Evolutionary conservation across 2,329 filamentous ascomycete species (phyloP), one percentile per base, ranked within the genome.

Genomic region (Neonectria coccinea): DNA sequence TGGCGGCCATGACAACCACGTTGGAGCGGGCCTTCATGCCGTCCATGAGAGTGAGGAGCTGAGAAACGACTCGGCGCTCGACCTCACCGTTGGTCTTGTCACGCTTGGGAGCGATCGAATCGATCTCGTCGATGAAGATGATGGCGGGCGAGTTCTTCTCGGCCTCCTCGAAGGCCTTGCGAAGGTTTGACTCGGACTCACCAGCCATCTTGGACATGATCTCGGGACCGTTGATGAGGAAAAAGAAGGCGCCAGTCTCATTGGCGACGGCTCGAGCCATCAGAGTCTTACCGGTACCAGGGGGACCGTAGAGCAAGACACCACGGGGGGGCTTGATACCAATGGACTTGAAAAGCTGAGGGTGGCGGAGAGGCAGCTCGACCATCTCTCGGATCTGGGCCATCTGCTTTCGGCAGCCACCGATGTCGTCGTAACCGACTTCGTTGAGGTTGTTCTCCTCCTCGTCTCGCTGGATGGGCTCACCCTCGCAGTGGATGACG

Each of bases 201-300:
- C 96, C 96, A 65, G 96, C 96, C 96, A 98, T 98, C 89, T 98
- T 98, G 64, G 95, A 97, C 96, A 99, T 98, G 85, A 99, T 98
- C 81, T 98, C 96, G 56, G 96, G 96, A 70, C 96, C 95, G 83
- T 98, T 98, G 88, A 99, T 98, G 69, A 98, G 84, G 89, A 99
- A 98, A 86, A 99, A 99, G 86, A 98, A 98, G 53, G 95, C 95
- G 75, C 96, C 96, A 36, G 96, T 98, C 86, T 98, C 96, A 83
- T 98, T 98, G 82, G 96, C 96, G 61, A 99, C 96, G 69, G 96
- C 96, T 82, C 96, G 93, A 77, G 96, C 96, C 96, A 98, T 98
- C 73, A 99, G 85, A 41, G 96, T 99, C 88, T 99, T 99, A 91
- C 96, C 96, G 69, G 96, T 98, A 92, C 96, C 96, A 11, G 96